Evolutionary conservation across 306 rosid species (phyloP).

Genomic region (Begonia masoniana): DNA sequence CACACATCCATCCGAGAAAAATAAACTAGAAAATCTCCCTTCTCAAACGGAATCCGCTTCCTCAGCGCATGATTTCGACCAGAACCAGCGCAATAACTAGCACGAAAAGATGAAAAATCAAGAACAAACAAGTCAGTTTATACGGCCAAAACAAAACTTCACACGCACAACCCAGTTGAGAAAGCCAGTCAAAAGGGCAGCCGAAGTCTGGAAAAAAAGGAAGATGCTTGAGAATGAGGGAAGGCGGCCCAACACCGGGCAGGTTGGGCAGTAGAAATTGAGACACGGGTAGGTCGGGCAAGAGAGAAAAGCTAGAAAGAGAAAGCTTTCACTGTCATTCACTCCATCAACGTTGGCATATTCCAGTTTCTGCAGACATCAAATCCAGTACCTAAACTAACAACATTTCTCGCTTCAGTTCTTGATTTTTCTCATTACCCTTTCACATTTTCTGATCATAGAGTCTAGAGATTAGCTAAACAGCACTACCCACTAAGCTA

Average conservation of each 20-base stretch:
- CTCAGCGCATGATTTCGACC: conserved; percentile 2
- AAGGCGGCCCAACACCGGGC: conserved; percentile 23
- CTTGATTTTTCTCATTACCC: background rate
- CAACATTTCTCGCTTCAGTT: background rate
- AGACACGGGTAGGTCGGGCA: conserved; percentile 40
- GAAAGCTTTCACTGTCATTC: conserved; percentile 3
- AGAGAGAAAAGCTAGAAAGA: conserved; percentile 18
- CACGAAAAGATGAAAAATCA: background rate
- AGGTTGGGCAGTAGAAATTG: conserved; percentile 28
- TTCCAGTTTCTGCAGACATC: conserved; percentile 3
- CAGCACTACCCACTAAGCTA: background rate
- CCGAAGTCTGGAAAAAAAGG: conserved; percentile 13
- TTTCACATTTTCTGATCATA: too few relatives aligned
- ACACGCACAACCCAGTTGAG: conserved; percentile 14
- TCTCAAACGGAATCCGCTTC: conserved; percentile 10
- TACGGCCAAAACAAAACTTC: conserved; percentile 4
- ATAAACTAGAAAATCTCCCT: conserved; percentile 8
- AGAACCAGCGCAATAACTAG: background rate
- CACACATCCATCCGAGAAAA: conserved; percentile 12
- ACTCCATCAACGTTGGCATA: conserved; percentile 9
- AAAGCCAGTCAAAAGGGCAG: conserved; percentile 17
- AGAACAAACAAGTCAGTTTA: background rate
- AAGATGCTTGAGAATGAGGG: conserved; percentile 32
- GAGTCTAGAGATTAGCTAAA: background rate
- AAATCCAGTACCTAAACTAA: conserved; percentile 1